Base-by-base conservation (phyloP, 805 yeast species). In the Tetrapisispora nanseiensis region DNA sequence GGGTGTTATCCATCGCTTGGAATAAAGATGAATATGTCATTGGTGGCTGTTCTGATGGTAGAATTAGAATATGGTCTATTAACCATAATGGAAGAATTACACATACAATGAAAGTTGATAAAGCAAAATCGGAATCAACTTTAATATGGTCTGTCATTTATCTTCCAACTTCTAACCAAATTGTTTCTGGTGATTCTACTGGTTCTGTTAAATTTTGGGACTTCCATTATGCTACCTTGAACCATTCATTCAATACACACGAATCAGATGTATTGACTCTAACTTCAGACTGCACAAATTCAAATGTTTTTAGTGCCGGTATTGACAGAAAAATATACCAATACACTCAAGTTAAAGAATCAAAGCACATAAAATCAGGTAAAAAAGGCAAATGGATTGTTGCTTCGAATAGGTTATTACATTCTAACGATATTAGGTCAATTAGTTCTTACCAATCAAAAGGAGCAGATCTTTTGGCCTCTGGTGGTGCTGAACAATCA, bases 21-120 rank as follows among this genome's bases (percentile, higher is more conserved):
- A 73, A 73, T 45, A 74, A 71, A 16, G 71, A 80, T 49, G 74
- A 74, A 7, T 66, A 70, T 46, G 66, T 92, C 28, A 75, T 86
- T 31, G 97, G 96, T 39, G 98, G 98, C 11, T 92, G 97, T 62
- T 85, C 96, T 1, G 97, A 92, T 62, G 98, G 95, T 19, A 75
- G 85, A 56, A 72, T 92, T 29, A 76, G 96, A 57, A 78, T 83
- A 36, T 92, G 97, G 97, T 66, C 74, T 13, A 63, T 68, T 18
- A 58, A 62, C 16, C 61, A 69, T 13, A 54, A 57, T 29, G 87
- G 92, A 18, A 72, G 94, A 52, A 63, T 90, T n/a, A 51, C 83
- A 15, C 78, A 84, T 20, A 81, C 95, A 2, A 79, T 92, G 85
- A 80, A 86, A 56, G 97, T 92, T 10, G 99, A 92, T 62, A 86